A percentile compares a stretch with the other conserved stretches of the same genome.
phyloP scores from a whole-genome alignment of 345 rosid species.

The Murraya koenigii region DNA sequence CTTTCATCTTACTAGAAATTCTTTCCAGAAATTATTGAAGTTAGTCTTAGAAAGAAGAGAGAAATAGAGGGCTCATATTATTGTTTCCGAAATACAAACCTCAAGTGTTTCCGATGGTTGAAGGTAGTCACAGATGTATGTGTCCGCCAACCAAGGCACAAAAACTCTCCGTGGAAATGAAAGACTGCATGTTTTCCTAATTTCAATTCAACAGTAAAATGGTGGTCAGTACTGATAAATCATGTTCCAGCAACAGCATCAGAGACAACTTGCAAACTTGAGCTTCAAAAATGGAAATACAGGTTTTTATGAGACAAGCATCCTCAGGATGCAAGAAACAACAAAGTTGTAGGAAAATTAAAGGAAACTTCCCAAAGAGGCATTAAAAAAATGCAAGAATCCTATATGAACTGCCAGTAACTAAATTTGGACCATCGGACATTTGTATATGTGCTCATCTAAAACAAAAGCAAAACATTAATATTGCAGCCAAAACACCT shows the following conservation, averaged over 20 bases:
- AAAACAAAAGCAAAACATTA: conserved; percentile 5
- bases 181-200: conserved; percentile 61
- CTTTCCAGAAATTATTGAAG: too few species aligned
- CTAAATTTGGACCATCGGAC: neutral
- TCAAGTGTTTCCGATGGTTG: conserved; percentile 72
- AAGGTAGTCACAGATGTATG: conserved; percentile 69
- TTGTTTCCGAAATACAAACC: conserved; percentile 41
- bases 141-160: conserved; percentile 70
- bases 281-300: conserved; percentile 1
- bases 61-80: neutral
- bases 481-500: conserved; percentile 42
- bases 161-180: conserved; percentile 79
- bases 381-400: neutral
- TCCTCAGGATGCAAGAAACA: neutral
- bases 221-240: neutral
- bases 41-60: neutral
- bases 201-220: conserved; percentile 16
- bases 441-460: neutral
- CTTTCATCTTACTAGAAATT: too few species aligned
- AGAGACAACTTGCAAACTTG: neutral
- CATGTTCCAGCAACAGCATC: conserved; percentile 10
- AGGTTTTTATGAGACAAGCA: neutral
- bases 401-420: neutral
- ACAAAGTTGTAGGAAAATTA: neutral
- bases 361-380: neutral